phyloP scores from a whole-genome alignment of 805 yeast genomes.

The Pichia occidentalis region DNA sequence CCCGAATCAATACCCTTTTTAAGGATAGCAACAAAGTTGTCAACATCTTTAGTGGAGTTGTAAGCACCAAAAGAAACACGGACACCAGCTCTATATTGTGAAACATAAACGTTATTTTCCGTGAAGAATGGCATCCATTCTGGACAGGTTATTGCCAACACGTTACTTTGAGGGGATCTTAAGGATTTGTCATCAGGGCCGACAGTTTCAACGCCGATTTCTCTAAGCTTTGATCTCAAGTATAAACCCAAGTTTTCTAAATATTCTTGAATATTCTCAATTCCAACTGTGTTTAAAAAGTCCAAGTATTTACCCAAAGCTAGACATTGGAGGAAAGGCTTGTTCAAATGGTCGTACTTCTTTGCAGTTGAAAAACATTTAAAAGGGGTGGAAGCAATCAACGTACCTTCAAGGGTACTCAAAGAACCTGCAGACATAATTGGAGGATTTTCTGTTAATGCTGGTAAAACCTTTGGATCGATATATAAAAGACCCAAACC shows the following conservation, averaged over 20 bases:
- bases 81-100: slow-evolving; percentile 1
- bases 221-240: neutral
- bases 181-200: slow-evolving; percentile 2
- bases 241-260: slow-evolving; percentile 1
- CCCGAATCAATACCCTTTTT: neutral
- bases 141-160: neutral
- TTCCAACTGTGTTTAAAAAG: neutral
- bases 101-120: neutral
- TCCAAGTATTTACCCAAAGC: slow-evolving; percentile 4
- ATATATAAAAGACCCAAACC: slow-evolving; percentile 4
- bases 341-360: slow-evolving; percentile 5
- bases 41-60: slow-evolving; percentile 1
- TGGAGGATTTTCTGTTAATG: neutral
- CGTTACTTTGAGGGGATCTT: slow-evolving; percentile 7
- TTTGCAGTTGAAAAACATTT: slow-evolving; percentile 1
- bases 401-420: neutral
- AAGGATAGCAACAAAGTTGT: neutral
- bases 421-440: neutral
- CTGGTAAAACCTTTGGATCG: neutral
- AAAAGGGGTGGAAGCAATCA: neutral
- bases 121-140: neutral
- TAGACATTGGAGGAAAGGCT: slow-evolving; percentile 3
- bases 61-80: slow-evolving; percentile 3
- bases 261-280: neutral
- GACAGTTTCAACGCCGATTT: neutral